Percentiles rank a stretch among this genome's conserved stretches.
phyloP scores from a whole-genome alignment of 2,329 filamentous ascomycete genomes.

The Colletotrichum ledebouriae region DNA sequence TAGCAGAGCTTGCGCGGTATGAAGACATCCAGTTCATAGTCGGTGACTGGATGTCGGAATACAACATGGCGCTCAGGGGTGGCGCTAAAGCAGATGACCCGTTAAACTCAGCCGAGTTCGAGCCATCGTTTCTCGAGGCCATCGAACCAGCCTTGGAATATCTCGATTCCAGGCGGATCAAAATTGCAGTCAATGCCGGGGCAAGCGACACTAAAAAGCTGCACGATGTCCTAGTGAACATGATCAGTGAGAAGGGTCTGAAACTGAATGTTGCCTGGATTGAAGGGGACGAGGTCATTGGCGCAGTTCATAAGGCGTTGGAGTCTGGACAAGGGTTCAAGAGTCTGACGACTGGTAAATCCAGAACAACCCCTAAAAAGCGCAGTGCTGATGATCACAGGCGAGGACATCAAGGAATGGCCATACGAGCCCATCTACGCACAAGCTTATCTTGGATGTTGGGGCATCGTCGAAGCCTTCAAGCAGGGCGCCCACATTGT shows the following conservation, averaged over 20 bases:
- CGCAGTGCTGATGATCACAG: background rate
- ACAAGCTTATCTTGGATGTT: constrained; percentile 66
- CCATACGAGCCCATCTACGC: constrained; percentile 45
- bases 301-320: constrained; percentile 43
- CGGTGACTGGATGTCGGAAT: constrained; percentile 58
- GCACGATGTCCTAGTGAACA: constrained; percentile 48
- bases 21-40: constrained; percentile 54
- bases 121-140: constrained; percentile 57
- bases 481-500: constrained; percentile 57
- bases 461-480: constrained; percentile 58
- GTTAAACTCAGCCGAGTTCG: constrained; percentile 37
- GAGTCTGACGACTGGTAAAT: constrained; percentile 34
- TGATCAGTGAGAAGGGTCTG: constrained; percentile 49
- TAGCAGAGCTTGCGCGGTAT: constrained; percentile 45
- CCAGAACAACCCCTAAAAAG: too few species aligned
- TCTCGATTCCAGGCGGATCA: constrained; percentile 52
- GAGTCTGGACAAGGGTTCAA: constrained; percentile 26
- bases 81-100: constrained; percentile 48
- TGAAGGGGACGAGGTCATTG: constrained; percentile 55
- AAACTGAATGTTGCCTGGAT: constrained; percentile 54
- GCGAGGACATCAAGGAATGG: constrained; percentile 37
- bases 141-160: constrained; percentile 56
- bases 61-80: constrained; percentile 63
- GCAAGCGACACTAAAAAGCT: constrained; percentile 53
- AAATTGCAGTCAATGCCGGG: constrained; percentile 57